These are phyloP conservation scores for Neurospora sp. DNA, from an alignment of 2,329 filamentous ascomycete genomes.

Conservation along the genomic window DNA sequence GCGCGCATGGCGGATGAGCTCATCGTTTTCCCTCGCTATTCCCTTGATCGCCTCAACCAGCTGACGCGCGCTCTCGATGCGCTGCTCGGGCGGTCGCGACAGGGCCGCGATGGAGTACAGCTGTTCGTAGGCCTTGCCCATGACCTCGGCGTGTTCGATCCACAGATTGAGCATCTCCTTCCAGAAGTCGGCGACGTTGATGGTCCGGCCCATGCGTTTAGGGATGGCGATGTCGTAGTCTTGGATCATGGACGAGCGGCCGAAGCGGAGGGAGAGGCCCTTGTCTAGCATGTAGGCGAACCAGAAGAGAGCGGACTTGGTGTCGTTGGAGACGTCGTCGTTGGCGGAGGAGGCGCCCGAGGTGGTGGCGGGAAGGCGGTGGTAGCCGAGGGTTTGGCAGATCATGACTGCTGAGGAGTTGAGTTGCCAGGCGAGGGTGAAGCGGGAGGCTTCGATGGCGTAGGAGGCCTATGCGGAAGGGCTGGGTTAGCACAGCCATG, in stretches of 20 bases:
- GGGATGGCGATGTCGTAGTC: constrained; percentile 45
- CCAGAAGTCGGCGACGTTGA: constrained; percentile 25
- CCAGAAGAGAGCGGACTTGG: constrained; percentile 38
- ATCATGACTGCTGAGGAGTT: constrained; percentile 48
- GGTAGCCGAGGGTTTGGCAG: constrained; percentile 54
- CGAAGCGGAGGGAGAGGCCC: constrained; percentile 47
- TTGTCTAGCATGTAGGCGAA: constrained; percentile 48
- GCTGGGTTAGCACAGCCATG: background rate
- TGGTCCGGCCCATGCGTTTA: constrained; percentile 21
- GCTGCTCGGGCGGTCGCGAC: constrained; percentile 27
- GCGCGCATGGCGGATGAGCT: constrained; percentile 5
- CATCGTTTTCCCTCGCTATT: constrained; percentile 15
- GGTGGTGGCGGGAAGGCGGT: constrained; percentile 30
- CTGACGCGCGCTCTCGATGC: constrained; percentile 29
- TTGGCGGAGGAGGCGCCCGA: background rate
- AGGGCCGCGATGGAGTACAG: constrained; percentile 44
- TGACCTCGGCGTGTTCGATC: constrained; percentile 45
- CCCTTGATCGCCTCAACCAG: constrained; percentile 29
- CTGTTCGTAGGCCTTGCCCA: constrained; percentile 48
- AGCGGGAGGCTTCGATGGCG: constrained; percentile 51
- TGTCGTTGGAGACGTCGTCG: constrained; percentile 12
- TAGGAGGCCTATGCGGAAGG: constrained; percentile 40
- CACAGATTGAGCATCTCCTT: constrained; percentile 40
- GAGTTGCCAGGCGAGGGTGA: constrained; percentile 55
- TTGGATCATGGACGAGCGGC: constrained; percentile 46